phyloP scores from a whole-genome alignment of 1,284 basidiomycete species.

The Somion occarium region DNA sequence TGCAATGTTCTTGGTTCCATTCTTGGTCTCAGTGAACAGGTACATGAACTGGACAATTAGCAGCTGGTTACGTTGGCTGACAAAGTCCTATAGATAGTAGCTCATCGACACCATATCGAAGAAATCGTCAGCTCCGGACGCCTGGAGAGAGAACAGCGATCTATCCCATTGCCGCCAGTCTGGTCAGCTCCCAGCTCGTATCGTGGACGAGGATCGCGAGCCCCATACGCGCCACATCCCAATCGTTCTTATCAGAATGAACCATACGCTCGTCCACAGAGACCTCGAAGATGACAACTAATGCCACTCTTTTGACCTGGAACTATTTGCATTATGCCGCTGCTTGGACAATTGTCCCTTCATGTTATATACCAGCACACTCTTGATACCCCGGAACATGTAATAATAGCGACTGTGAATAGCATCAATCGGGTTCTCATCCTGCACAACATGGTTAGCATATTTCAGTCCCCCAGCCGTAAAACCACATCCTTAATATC shows the following conservation, averaged over 20 bases:
- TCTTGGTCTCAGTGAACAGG: constrained; percentile 21
- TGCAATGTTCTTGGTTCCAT: constrained; percentile 23
- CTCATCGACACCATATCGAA: constrained; percentile 12
- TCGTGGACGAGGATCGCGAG: not conserved
- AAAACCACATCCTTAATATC: constrained; percentile 19
- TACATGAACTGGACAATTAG: constrained; percentile 3
- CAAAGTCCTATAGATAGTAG: constrained; percentile 12
- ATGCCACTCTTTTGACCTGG: no score
- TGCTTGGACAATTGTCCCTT: not conserved
- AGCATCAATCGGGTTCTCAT: no score
- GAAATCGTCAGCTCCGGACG: constrained; percentile 15
- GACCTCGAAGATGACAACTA: not conserved
- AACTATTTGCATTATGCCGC: not conserved
- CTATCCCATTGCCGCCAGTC: constrained; percentile 2
- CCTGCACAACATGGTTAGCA: not conserved
- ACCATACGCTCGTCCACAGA: not conserved
- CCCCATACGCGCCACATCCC: not conserved
- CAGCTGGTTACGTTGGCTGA: not conserved
- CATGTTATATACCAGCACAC: not conserved
- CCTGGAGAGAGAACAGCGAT: constrained; percentile 7
- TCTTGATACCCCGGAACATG: no score
- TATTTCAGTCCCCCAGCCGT: not conserved
- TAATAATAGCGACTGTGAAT: no score
- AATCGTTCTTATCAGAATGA: not conserved
- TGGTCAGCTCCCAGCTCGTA: not conserved